phyloP scores from a whole-genome alignment of 1,139 yeast genomes.

The Pichia sp. region DNA sequence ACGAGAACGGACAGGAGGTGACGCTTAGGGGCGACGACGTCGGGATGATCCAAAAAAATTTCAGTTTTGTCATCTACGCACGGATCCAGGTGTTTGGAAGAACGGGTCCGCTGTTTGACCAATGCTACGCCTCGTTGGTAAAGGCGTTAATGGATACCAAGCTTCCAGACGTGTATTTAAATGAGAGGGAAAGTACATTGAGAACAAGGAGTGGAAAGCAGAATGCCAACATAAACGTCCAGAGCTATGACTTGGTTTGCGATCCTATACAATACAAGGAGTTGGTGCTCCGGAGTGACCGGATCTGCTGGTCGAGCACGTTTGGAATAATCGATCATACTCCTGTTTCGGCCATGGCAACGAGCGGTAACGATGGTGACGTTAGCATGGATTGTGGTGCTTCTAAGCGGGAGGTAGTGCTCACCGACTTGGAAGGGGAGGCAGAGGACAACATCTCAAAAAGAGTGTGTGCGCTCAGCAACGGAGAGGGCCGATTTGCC shows the following conservation, averaged over 20 bases:
- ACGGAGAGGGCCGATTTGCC: conserved; percentile 32
- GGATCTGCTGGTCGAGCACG: conserved; percentile 51
- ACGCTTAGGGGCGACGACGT: conserved; percentile 42
- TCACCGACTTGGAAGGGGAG: conserved; percentile 76
- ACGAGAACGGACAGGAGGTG: conserved; percentile 24
- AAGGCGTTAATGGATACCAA: conserved; percentile 57
- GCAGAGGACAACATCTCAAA: conserved; percentile 60
- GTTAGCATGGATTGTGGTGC: conserved; percentile 23
- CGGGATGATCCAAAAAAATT: conserved; percentile 38
- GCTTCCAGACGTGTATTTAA: conserved; percentile 65
- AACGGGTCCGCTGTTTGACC: conserved; percentile 76
- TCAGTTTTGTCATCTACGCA: conserved; percentile 66
- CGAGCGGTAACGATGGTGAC: conserved; percentile 10
- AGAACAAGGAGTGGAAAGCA: conserved; percentile 32
- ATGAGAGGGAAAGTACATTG: conserved; percentile 50
- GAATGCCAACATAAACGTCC: conserved; percentile 19
- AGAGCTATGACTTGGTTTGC: conserved; percentile 37
- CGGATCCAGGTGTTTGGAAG: conserved; percentile 75
- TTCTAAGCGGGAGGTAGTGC: conserved; percentile 27
- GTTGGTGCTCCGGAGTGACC: conserved; percentile 37
- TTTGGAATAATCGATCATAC: conserved; percentile 43
- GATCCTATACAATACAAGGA: conserved; percentile 36
- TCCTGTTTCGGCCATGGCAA: conserved; percentile 13
- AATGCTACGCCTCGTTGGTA: conserved; percentile 67
- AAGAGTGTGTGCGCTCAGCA: conserved; percentile 38